Conservation (phyloP, 1,284 basidiomycete species). For the Porogramme epimiltina region DNA sequence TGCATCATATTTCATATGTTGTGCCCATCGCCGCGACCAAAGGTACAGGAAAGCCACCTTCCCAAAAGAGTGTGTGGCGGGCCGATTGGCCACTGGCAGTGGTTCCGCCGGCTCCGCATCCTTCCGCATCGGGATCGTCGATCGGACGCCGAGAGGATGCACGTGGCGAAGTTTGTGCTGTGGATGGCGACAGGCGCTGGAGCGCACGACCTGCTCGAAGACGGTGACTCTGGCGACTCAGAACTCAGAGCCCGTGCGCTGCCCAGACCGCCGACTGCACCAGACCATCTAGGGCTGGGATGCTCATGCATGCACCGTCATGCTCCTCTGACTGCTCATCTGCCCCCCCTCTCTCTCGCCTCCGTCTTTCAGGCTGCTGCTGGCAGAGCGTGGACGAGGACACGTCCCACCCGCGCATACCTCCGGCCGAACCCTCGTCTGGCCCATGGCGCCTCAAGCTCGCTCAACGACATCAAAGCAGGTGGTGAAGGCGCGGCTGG, state of each 20-base stretch:
- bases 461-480: not conserved
- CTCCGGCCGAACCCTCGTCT: not conserved
- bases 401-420: slow-evolving; percentile 25
- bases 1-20: no score
- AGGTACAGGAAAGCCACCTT: no score
- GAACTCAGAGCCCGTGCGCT: slow-evolving; percentile 11
- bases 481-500: slow-evolving; percentile 9
- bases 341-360: slow-evolving; percentile 38
- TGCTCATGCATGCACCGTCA: slow-evolving; percentile 66
- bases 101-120: no score
- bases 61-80: no score
- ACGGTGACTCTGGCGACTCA: no score
- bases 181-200: slow-evolving; percentile 1
- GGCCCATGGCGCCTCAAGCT: slow-evolving; percentile 4
- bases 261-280: slow-evolving; percentile 10
- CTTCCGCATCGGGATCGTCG: slow-evolving; percentile 1
- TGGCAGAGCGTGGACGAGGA: slow-evolving; percentile 49
- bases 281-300: slow-evolving; percentile 24
- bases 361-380: slow-evolving; percentile 52
- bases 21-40: no score
- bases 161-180: slow-evolving; percentile 22
- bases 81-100: no score
- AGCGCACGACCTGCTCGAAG: not conserved
- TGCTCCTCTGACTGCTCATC: slow-evolving; percentile 44
- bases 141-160: slow-evolving; percentile 2